These are phyloP conservation scores for Annona squamosa DNA, from an alignment of 164 flowering plant species.

Conservation along the genomic window DNA sequence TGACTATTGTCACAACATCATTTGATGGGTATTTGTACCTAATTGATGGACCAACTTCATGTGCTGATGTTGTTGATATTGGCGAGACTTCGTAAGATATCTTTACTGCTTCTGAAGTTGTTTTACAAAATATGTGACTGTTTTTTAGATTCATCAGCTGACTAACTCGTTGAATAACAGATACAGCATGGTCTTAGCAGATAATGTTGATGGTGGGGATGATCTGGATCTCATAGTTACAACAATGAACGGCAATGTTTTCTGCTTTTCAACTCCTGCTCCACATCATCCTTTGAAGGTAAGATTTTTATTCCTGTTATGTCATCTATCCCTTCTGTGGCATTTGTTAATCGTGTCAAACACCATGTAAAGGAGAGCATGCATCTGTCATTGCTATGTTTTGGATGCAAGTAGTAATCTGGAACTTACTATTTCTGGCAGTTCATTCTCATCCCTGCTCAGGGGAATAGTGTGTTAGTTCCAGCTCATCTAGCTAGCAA, in stretches of 20 bases:
- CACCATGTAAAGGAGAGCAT: background rate
- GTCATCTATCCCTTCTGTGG: background rate
- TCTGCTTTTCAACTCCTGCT: slow-evolving; percentile 93
- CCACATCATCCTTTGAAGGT: slow-evolving; percentile 95
- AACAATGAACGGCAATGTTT: slow-evolving; percentile 99
- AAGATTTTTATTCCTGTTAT: slow-evolving; percentile 6
- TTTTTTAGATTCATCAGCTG: background rate
- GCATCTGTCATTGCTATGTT: background rate
- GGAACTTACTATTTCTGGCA: too few species aligned
- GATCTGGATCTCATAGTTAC: slow-evolving; percentile 96
- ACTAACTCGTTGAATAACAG: slow-evolving; percentile 32
- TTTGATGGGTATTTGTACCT: slow-evolving; percentile 98
- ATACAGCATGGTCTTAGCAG: slow-evolving; percentile 97
- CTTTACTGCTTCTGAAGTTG: background rate
- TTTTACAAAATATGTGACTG: background rate
- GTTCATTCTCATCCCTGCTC: too few species aligned
- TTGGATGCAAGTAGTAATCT: too few species aligned
- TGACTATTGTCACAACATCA: slow-evolving; percentile 84
- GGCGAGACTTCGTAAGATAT: slow-evolving; percentile 95
- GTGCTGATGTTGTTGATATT: slow-evolving; percentile 98
- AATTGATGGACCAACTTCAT: slow-evolving; percentile 89
- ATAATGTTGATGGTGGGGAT: slow-evolving; percentile 98
- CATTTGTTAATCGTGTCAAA: background rate
- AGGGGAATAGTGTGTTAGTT: too few species aligned
- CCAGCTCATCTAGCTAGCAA: too few species aligned